Conservation (phyloP, 1,284 basidiomycete species). For the Amylostereum areolatum region DNA sequence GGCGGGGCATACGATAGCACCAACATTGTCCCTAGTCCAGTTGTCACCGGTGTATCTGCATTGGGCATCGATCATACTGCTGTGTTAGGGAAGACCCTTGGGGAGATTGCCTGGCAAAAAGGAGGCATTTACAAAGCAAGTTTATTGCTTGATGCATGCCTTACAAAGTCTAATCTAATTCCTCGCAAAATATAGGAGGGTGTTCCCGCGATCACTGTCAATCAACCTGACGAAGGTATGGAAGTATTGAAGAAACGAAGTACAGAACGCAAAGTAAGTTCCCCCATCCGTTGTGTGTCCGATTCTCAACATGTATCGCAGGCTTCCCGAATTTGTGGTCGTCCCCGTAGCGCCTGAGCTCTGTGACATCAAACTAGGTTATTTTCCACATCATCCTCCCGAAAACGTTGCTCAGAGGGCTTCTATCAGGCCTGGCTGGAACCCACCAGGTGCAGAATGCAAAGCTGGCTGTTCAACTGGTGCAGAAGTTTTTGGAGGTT, state of each 20-base stretch:
- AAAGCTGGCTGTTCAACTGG: conserved; percentile 76
- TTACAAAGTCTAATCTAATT: neutral
- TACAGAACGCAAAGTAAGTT: conserved; percentile 51
- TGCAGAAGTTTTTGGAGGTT: conserved; percentile 62
- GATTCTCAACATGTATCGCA: conserved; percentile 19
- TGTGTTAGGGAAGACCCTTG: conserved; percentile 85
- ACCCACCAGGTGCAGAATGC: conserved; percentile 89
- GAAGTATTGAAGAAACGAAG: conserved; percentile 66
- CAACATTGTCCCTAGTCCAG: conserved; percentile 88
- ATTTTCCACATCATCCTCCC: conserved; percentile 5
- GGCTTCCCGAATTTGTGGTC: conserved; percentile 66
- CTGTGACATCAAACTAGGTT: conserved; percentile 59
- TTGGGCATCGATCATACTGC: conserved; percentile 93
- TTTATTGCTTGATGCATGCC: neutral
- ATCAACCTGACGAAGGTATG: conserved; percentile 68
- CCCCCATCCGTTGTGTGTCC: neutral
- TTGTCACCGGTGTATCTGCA: conserved; percentile 86
- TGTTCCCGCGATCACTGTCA: conserved; percentile 82
- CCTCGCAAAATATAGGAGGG: conserved; percentile 42
- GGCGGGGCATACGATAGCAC: conserved; percentile 96
- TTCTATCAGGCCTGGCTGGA: conserved; percentile 72
- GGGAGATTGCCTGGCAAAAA: conserved; percentile 93
- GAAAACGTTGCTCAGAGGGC: no score
- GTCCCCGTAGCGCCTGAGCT: conserved; percentile 44
- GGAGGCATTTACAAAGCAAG: conserved; percentile 92